Conservation (phyloP, 257 asterid genomes). For the Agastache rugosa region DNA sequence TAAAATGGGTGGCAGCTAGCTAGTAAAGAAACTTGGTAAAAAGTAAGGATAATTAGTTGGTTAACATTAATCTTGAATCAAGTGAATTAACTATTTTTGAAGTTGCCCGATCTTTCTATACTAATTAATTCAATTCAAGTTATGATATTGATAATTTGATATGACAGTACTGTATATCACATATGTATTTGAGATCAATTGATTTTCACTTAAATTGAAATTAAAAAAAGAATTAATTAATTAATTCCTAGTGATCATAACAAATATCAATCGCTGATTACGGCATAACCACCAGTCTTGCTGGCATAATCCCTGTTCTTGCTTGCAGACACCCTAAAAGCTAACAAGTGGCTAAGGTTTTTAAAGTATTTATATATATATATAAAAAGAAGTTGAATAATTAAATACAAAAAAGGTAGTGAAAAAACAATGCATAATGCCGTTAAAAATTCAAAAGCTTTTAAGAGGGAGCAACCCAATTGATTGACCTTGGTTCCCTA, state of each 20-base stretch:
- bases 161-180: no score
- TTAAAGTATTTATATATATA: constrained; percentile 10
- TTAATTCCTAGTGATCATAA: no score
- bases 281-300: constrained; percentile 44
- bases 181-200: no score
- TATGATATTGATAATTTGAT: no score
- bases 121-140: no score
- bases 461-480: constrained; percentile 51
- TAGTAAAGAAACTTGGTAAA: no score
- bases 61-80: no score
- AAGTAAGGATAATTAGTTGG: no score
- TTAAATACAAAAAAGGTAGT: constrained; percentile 33
- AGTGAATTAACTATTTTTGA: no score
- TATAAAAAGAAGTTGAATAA: background rate
- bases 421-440: constrained; percentile 21
- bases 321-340: constrained; percentile 55
- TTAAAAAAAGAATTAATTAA: background rate
- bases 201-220: background rate
- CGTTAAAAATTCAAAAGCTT: constrained; percentile 38
- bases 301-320: constrained; percentile 43
- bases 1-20: no score
- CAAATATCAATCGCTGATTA: constrained; percentile 43
- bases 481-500: constrained; percentile 80
- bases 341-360: constrained; percentile 44
- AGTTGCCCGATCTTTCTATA: no score